Conservation (phyloP, 2,329 filamentous ascomycete genomes). For the Fusarium stilboides region DNA sequence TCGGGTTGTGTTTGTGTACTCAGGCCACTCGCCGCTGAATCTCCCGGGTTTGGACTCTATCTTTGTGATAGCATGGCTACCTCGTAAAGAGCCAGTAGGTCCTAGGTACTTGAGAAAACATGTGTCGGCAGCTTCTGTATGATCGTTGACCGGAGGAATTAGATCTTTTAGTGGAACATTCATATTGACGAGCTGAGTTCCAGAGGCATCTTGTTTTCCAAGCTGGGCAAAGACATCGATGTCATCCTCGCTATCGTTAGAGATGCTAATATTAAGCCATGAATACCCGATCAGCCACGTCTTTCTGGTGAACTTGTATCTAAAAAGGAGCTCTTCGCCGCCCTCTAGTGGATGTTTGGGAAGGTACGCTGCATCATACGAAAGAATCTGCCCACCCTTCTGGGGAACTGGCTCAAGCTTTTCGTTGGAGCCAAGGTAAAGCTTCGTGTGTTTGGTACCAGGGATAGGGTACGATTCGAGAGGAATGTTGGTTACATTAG, state of each 20-base stretch:
- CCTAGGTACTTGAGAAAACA: constrained; percentile 7
- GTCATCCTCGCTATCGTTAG: background rate
- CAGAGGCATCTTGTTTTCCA: constrained; percentile 5
- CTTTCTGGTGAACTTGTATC: constrained; percentile 3
- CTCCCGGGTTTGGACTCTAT: background rate
- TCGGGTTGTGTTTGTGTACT: background rate
- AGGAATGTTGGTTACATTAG: background rate
- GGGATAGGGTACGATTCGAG: constrained; percentile 3
- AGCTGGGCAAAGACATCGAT: constrained; percentile 6
- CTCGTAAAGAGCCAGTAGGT: background rate
- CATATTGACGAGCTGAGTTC: constrained; percentile 8
- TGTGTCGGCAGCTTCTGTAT: constrained; percentile 2
- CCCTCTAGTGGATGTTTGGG: background rate
- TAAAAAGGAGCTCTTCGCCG: constrained; percentile 1
- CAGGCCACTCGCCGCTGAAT: constrained; percentile 6
- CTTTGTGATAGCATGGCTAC: background rate
- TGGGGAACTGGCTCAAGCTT: background rate
- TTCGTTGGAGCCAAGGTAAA: background rate
- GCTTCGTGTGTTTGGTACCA: background rate
- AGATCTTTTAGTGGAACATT: background rate
- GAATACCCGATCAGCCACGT: constrained; percentile 2
- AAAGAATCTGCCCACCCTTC: rapidly evolving
- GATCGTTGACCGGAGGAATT: constrained; percentile 1
- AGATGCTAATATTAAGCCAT: constrained; percentile 4
- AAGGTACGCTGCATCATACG: constrained; percentile 1